phyloP scores from a whole-genome alignment of 1,284 basidiomycete species.

The Rhodotorula sp. region DNA sequence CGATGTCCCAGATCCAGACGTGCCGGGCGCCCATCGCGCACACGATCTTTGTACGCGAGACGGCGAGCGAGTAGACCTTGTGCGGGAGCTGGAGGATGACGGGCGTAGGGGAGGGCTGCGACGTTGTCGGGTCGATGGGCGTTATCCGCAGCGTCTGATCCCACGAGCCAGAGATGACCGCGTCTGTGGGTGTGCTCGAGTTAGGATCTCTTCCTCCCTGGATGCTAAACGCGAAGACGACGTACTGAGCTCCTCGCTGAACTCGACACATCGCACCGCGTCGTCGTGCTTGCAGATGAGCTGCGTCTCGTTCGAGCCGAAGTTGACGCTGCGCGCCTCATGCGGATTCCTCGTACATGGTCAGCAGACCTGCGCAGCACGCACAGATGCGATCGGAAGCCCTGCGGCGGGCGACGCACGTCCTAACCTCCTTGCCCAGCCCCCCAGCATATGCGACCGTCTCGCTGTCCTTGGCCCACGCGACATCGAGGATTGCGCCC shows the following conservation, averaged over 20 bases:
- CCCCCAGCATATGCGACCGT: slow-evolving; percentile 53
- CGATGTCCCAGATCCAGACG: slow-evolving; percentile 81
- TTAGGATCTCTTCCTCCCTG: not conserved
- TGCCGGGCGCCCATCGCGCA: slow-evolving; percentile 86
- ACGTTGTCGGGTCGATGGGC: slow-evolving; percentile 58
- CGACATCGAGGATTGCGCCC: slow-evolving; percentile 52
- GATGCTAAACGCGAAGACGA: not conserved
- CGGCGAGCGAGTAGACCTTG: slow-evolving; percentile 78
- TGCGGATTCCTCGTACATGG: not conserved
- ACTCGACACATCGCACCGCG: slow-evolving; percentile 53
- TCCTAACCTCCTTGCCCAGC: slow-evolving; percentile 57
- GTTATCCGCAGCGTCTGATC: slow-evolving; percentile 76
- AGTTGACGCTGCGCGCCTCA: slow-evolving; percentile 51
- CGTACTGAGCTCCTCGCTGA: slow-evolving; percentile 53
- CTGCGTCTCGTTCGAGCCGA: slow-evolving; percentile 52
- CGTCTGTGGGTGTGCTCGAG: slow-evolving; percentile 56
- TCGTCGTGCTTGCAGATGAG: slow-evolving; percentile 56
- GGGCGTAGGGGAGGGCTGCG: slow-evolving; percentile 43
- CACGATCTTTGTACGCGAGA: slow-evolving; percentile 72
- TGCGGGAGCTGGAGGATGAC: slow-evolving; percentile 68
- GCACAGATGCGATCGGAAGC: not conserved
- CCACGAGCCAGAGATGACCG: slow-evolving; percentile 84
- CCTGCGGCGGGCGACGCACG: slow-evolving; percentile 52
- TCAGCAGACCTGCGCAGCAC: not conserved
- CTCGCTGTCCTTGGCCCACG: slow-evolving; percentile 39